These are phyloP conservation scores for Globisporangium acanthophoron DNA, from an alignment of 352 stramenopile species.

Conservation along the genomic window DNA sequence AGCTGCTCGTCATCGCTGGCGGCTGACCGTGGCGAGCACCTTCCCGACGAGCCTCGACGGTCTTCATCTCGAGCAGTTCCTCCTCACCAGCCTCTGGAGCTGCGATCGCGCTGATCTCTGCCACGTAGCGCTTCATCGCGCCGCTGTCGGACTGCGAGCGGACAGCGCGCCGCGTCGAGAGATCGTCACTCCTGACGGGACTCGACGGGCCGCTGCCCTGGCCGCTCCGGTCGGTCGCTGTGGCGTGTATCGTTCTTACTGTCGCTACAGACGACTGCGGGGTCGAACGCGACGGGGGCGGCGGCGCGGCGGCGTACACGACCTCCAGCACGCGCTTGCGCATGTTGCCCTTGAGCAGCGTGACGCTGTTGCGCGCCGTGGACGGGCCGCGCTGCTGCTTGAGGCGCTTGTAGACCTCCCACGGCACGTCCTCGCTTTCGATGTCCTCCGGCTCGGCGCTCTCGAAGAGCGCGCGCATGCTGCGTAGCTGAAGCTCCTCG, in stretches of 20 bases:
- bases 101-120: background rate
- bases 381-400: constrained; percentile 61
- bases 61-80: too few relatives aligned
- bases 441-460: constrained; percentile 59
- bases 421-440: constrained; percentile 72
- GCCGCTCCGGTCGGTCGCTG: background rate
- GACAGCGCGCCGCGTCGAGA: constrained; percentile 14
- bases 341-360: constrained; percentile 55
- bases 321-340: constrained; percentile 48
- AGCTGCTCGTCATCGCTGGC: background rate
- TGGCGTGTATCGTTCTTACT: background rate
- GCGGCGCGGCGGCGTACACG: background rate
- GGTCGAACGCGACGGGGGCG: too few relatives aligned
- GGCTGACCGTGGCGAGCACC: background rate
- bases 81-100: background rate
- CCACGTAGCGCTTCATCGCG: constrained; percentile 19
- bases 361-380: constrained; percentile 52
- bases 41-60: background rate
- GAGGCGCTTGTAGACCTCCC: constrained; percentile 76
- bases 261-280: background rate
- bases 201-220: constrained; percentile 1
- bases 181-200: constrained; percentile 3
- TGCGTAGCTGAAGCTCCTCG: constrained; percentile 48
- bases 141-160: constrained; percentile 46
- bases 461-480: constrained; percentile 42